These are phyloP conservation scores for Capronia coronata DNA, from an alignment of 2,329 filamentous ascomycete genomes.

Conservation along the genomic window DNA sequence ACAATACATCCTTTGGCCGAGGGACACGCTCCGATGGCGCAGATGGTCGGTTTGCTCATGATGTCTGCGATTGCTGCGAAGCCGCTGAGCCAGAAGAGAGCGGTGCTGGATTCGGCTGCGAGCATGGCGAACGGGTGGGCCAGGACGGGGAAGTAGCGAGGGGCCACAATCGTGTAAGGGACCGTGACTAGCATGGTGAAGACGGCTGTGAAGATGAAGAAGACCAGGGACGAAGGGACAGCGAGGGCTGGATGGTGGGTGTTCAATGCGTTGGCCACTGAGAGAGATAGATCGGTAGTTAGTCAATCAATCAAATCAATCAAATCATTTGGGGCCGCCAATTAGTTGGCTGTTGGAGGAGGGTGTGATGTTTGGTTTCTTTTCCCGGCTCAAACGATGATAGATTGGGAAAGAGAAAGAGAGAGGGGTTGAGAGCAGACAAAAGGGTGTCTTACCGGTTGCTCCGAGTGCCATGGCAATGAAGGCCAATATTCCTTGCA, in stretches of 20 bases:
- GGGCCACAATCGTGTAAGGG: constrained; percentile 62
- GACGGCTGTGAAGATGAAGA: constrained; percentile 70
- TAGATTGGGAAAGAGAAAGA: too few relatives aligned
- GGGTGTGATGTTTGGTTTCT: too few relatives aligned
- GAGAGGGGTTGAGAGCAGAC: not conserved
- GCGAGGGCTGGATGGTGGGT: constrained; percentile 7
- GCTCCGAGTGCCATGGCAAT: constrained; percentile 69
- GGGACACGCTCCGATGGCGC: constrained; percentile 52
- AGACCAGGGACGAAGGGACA: constrained; percentile 57
- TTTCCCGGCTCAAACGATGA: too few relatives aligned
- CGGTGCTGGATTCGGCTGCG: constrained; percentile 63
- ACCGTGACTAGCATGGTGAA: constrained; percentile 68
- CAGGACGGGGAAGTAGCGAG: constrained; percentile 54
- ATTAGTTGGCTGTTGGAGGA: too few relatives aligned
- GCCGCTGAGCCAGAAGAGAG: constrained; percentile 85
- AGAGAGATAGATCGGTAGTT: not conserved
- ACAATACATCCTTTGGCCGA: constrained; percentile 50
- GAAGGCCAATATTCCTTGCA: constrained; percentile 62
- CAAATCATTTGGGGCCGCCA: too few relatives aligned
- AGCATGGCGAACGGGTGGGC: constrained; percentile 62
- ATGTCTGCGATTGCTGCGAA: constrained; percentile 65
- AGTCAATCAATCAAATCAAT: too few relatives aligned
- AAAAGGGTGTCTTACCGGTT: constrained; percentile 44
- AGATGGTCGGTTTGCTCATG: constrained; percentile 51
- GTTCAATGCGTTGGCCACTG: constrained; percentile 13